Base-by-base conservation (phyloP, 2,329 filamentous ascomycete genomes). In the Colletotrichum simmondsii region DNA sequence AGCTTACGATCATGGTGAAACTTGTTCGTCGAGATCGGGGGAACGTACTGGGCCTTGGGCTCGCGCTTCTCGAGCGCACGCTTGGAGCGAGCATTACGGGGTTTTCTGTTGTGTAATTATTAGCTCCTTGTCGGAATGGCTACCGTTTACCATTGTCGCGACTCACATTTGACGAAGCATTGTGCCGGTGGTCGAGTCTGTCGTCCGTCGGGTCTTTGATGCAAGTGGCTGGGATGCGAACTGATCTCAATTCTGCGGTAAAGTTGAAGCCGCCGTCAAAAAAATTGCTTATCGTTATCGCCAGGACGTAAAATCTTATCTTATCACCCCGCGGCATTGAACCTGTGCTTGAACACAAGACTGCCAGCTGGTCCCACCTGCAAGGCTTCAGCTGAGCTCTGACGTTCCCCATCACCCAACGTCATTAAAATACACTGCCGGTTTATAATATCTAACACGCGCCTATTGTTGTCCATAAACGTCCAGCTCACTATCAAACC, bases 11-110 rank as follows among this genome's bases (percentile, higher is more conserved):
- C 8, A 26, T 57, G n/a, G 24, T 16, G 8, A 32, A 24, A 35
- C 24, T 66, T n/a, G 19, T 10, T 64, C 5, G 30, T 49, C n/a
- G 11, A 26, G 37, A 1, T 26, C 11, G 6, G n/a, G 19, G 5
- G 22, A 52, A 59, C 54, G 35, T 61, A 73, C 83, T 93, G 86
- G 77, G 91, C 87, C 83, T 98, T 97, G 71, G 97, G 94, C 80
- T 94, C 95, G 80, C 94, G 94, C 85, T 97, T 96, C 82, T 97
- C 97, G 81, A 98, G 92, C 76, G 94, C 95, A 78, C 97, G 93
- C 89, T 98, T 98, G 71, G 95, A 97, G 87, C 97, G 95, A 78
- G 96, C 95, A 84, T 90, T 91, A 75, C 87, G 87, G 76, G 89
- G 89, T 84, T 90, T 90, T 81, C 88, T 90, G 56, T 61, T 22